Percentiles rank a stretch among this genome's conserved stretches.
phyloP scores from a whole-genome alignment of 192 early-diverging fungal species.

The Neocallimastix lanati region DNA sequence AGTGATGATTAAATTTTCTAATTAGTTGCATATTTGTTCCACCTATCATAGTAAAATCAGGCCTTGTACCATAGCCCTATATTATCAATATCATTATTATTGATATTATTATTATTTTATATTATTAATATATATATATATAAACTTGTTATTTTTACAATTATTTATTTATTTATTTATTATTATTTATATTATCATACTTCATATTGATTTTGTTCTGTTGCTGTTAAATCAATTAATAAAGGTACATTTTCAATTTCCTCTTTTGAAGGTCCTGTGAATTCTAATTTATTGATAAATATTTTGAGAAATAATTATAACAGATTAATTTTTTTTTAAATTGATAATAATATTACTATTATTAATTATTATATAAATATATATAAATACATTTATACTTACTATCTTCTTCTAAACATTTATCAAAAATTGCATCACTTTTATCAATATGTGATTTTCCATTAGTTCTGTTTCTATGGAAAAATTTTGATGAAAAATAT shows the following conservation, averaged over 20 bases:
- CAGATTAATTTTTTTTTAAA: no score
- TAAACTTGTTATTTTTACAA: no score
- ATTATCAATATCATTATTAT: conserved; percentile 4
- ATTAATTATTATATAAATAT: no score
- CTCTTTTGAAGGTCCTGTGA: conserved; percentile 8
- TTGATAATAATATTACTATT: neutral
- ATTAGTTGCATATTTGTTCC: conserved; percentile 63
- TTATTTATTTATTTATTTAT: no score
- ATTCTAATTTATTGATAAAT: conserved; percentile 14
- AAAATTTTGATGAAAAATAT: conserved; percentile 66
- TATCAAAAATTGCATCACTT: conserved; percentile 61
- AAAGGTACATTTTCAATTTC: conserved; percentile 26
- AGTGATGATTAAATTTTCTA: conserved; percentile 74
- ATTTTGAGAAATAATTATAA: no score
- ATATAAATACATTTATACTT: no score
- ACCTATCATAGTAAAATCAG: conserved; percentile 67
- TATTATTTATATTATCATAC: no score
- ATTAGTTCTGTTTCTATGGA: conserved; percentile 55
- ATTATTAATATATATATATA: no score
- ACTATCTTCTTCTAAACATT: conserved; percentile 60
- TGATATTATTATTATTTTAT: conserved; percentile 3
- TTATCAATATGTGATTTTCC: conserved; percentile 18
- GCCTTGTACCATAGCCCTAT: conserved; percentile 44
- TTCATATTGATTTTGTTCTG: conserved; percentile 61
- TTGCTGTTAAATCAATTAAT: conserved; percentile 62